Percentiles rank a stretch among this genome's conserved stretches.
phyloP scores from a whole-genome alignment of 1,284 basidiomycete genomes.

The Ceratobasidium sp. region DNA sequence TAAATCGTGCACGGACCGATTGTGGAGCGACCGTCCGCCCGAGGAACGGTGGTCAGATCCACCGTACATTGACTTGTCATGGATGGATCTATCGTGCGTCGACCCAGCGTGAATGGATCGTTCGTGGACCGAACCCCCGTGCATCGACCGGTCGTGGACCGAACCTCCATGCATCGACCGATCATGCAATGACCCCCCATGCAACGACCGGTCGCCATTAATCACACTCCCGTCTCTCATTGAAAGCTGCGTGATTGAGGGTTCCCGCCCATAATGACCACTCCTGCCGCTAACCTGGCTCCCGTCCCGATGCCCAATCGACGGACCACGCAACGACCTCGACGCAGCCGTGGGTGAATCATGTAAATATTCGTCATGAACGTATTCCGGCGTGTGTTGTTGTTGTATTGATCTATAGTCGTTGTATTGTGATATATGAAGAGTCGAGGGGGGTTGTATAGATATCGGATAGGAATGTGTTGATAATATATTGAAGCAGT shows the following conservation, averaged over 20 bases:
- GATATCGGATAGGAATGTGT: too few relatives aligned
- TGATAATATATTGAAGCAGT: too few relatives aligned
- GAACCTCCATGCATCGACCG: neutral
- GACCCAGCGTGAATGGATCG: too few relatives aligned
- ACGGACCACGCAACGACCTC: neutral
- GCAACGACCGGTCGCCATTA: neutral
- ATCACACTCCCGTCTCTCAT: neutral
- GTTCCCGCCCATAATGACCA: neutral
- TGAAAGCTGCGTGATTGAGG: neutral
- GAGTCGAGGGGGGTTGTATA: too few relatives aligned
- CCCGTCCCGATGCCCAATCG: neutral
- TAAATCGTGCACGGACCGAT: neutral
- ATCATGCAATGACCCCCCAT: neutral
- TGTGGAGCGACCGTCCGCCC: neutral
- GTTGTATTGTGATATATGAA: too few relatives aligned
- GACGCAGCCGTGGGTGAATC: neutral
- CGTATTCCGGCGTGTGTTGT: neutral
- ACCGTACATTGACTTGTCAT: neutral
- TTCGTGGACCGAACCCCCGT: neutral
- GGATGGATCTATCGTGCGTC: too few relatives aligned
- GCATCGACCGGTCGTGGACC: neutral
- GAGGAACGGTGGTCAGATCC: neutral
- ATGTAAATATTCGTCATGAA: slow-evolving; percentile 6
- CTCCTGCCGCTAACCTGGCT: too few relatives aligned
- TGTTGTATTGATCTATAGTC: neutral